These are phyloP conservation scores for Malus sylvestris DNA, from an alignment of 306 rosid genomes.

Conservation along the genomic window DNA sequence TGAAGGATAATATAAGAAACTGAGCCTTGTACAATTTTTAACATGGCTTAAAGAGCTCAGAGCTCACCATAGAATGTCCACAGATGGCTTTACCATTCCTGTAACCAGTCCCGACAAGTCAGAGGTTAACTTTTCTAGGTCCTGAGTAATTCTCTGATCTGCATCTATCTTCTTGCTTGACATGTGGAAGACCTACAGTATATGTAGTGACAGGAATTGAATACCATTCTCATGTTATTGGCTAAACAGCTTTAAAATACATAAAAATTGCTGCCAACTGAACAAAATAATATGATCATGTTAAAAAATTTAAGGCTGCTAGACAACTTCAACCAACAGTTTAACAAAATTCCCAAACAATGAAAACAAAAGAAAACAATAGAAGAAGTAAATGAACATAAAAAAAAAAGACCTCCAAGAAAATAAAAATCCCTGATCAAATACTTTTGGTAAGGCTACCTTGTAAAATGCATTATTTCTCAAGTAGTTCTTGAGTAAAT, in stretches of 20 bases:
- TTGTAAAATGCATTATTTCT: conserved; percentile 90
- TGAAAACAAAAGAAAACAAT: background rate
- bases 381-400: background rate
- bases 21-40: background rate
- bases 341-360: background rate
- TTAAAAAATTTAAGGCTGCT: background rate
- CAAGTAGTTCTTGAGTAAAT: conserved; percentile 74
- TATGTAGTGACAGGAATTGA: conserved; percentile 19
- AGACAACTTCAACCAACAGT: background rate
- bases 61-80: conserved; percentile 92
- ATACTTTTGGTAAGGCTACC: conserved; percentile 40
- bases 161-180: conserved; percentile 75
- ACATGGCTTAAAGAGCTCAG: conserved; percentile 29
- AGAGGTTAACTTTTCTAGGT: conserved; percentile 78
- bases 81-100: conserved; percentile 94
- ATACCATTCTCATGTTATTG: background rate
- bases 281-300: background rate
- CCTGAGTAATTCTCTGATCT: conserved; percentile 94
- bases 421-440: background rate
- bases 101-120: conserved; percentile 95
- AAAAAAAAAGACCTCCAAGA: background rate
- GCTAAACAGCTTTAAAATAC: background rate
- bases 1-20: background rate
- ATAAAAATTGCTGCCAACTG: background rate
- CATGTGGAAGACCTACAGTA: conserved; percentile 87